These are phyloP conservation scores for Brachypodium distachyon DNA, from an alignment of 202 grass and related monocot genomes.

Conservation along the genomic window DNA sequence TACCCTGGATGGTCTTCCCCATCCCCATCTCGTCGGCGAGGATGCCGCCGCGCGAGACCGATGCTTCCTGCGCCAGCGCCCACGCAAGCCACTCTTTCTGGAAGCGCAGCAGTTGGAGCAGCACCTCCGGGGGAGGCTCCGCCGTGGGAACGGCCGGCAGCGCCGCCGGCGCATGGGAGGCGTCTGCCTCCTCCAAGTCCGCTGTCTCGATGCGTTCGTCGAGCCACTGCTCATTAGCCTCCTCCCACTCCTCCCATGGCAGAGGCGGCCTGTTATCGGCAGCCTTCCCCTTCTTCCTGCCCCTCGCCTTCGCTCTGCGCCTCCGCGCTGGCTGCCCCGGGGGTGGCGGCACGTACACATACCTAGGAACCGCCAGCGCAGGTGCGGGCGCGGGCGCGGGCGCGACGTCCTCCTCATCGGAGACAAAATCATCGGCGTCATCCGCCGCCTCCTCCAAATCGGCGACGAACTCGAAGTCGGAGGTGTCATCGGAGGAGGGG, in stretches of 20 bases:
- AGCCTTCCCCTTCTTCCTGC: conserved; percentile 19
- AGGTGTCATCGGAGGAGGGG: conserved; percentile 21
- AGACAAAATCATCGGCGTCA: conserved; percentile 14
- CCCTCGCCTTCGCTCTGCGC: background rate
- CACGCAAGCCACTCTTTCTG: conserved; percentile 95
- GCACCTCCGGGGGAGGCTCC: conserved; percentile 49
- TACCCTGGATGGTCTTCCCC: conserved; percentile 97
- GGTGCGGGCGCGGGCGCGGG: background rate
- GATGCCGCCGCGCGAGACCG: conserved; percentile 56
- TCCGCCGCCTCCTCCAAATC: background rate
- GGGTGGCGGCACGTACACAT: background rate
- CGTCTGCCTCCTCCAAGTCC: background rate
- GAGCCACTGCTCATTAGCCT: conserved; percentile 55
- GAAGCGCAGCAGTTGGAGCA: conserved; percentile 70
- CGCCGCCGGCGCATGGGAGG: background rate
- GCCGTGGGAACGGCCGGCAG: background rate
- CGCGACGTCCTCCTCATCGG: conserved; percentile 1
- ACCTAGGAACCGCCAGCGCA: background rate
- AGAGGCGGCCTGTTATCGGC: background rate
- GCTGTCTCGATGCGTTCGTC: background rate
- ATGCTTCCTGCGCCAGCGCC: conserved; percentile 78
- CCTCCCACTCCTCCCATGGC: conserved; percentile 59
- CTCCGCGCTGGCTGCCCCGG: background rate
- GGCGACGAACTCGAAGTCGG: conserved; percentile 33
- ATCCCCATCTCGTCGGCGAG: conserved; percentile 97